Evolutionary conservation across 345 rosid genomes (phyloP).

Genomic region (Eutrema japonicum): DNA sequence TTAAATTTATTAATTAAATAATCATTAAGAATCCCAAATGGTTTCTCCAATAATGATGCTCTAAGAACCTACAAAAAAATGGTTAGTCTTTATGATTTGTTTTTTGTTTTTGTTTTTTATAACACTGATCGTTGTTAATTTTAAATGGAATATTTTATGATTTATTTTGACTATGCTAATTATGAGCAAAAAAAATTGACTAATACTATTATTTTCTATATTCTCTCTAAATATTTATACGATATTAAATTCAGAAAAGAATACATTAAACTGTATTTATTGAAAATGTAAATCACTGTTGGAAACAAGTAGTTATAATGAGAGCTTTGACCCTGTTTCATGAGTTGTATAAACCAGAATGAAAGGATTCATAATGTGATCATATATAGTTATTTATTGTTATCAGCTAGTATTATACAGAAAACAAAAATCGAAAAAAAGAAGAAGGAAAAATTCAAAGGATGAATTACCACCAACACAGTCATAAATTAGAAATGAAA

Average conservation of each 20-base stretch:
- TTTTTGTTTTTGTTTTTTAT: too few relatives aligned
- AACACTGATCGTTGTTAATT: too few relatives aligned
- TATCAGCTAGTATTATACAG: constrained; percentile 37
- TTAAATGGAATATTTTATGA: background rate
- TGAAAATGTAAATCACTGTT: background rate
- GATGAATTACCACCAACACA: constrained; percentile 37
- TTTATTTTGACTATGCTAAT: background rate
- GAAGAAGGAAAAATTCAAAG: constrained; percentile 14
- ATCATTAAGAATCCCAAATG: too few relatives aligned
- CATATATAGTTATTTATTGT: constrained; percentile 16
- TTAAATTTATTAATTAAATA: too few relatives aligned
- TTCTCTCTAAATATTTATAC: background rate
- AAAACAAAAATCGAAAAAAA: background rate
- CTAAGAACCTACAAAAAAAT: background rate
- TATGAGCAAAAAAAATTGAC: background rate
- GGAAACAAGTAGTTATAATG: constrained; percentile 4
- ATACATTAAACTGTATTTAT: background rate
- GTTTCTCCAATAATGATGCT: too few relatives aligned
- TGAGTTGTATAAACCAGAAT: constrained; percentile 13
- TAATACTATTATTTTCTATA: background rate
- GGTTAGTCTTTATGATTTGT: too few relatives aligned
- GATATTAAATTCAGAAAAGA: background rate
- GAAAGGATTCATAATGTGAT: constrained; percentile 25
- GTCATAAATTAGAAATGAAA: constrained; percentile 34
- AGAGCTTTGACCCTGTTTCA: constrained; percentile 21